A percentile compares a stretch with the other conserved stretches of the same genome.
phyloP scores from a whole-genome alignment of 2,329 filamentous ascomycete species.

The Pseudofabraea citricarpa region DNA sequence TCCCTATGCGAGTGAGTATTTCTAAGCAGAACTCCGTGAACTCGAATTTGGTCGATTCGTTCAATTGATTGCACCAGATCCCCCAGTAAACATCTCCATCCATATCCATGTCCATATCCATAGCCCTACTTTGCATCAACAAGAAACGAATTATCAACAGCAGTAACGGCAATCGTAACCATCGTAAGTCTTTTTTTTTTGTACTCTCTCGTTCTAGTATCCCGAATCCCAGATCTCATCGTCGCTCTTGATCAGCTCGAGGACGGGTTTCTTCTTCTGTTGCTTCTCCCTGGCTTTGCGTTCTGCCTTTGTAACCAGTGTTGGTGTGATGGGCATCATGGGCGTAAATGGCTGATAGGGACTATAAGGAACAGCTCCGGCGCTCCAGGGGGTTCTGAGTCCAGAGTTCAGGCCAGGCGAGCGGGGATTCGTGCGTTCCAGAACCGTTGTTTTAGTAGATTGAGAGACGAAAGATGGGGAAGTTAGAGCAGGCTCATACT shows the following conservation, averaged over 20 bases:
- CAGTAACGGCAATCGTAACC: not conserved
- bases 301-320: conserved; percentile 65
- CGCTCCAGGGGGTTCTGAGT: conserved; percentile 58
- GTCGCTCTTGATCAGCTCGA: conserved; percentile 55
- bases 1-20: too few relatives aligned
- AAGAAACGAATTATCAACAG: too few relatives aligned
- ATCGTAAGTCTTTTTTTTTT: too few relatives aligned
- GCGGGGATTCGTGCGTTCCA: conserved; percentile 49
- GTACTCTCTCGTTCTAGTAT: conserved; percentile 16
- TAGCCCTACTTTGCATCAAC: too few relatives aligned
- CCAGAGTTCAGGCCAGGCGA: conserved; percentile 46
- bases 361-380: conserved; percentile 62
- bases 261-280: conserved; percentile 57
- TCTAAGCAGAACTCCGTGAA: too few relatives aligned
- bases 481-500: conserved; percentile 52
- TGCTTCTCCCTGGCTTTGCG: conserved; percentile 63
- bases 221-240: conserved; percentile 57
- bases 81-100: too few relatives aligned
- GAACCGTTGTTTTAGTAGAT: conserved; percentile 59
- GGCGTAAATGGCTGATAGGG: conserved; percentile 78
- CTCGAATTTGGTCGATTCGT: too few relatives aligned
- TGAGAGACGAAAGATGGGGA: conserved; percentile 42
- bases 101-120: too few relatives aligned
- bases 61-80: too few relatives aligned
- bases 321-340: conserved; percentile 71